A percentile compares a stretch with the other conserved stretches of the same genome.
phyloP scores from a whole-genome alignment of 2,329 filamentous ascomycete species.

The Sordariomycetes sp. region DNA sequence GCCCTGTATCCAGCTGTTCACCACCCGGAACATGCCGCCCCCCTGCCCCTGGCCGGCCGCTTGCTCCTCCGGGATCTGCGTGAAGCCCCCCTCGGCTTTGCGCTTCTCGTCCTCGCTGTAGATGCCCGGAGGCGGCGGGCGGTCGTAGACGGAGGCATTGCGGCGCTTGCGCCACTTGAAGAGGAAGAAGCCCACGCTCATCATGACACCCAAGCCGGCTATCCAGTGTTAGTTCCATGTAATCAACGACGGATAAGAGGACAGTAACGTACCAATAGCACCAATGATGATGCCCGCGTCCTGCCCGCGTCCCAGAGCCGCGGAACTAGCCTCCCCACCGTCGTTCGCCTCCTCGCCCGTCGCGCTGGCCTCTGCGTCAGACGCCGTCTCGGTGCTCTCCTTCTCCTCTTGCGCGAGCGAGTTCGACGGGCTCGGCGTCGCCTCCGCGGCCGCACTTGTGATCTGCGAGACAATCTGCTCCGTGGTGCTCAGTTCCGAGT shows the following conservation, averaged over 20 bases:
- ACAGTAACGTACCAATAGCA: background rate
- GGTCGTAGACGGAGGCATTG: background rate
- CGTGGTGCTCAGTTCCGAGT: background rate
- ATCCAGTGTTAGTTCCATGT: background rate
- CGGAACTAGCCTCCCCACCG: background rate
- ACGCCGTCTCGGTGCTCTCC: background rate
- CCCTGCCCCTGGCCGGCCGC: background rate
- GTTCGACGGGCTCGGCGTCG: background rate
- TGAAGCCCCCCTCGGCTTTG: background rate
- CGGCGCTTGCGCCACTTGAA: conserved; percentile 1
- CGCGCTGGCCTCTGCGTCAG: background rate
- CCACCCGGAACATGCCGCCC: background rate
- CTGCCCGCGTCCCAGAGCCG: background rate
- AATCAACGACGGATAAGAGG: too few relatives aligned
- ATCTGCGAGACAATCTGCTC: background rate
- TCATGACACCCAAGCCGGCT: background rate
- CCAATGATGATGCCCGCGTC: background rate
- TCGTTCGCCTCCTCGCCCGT: background rate
- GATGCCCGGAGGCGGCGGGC: background rate
- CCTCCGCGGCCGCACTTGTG: background rate
- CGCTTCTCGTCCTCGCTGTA: background rate
- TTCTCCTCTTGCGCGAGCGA: background rate
- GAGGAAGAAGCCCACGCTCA: background rate
- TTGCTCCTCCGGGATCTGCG: background rate
- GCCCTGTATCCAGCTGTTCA: background rate